Evolutionary conservation across 805 yeast genomes (phyloP), one percentile per base, ranked within the genome.

Genomic region (Saturnispora besseyi): DNA sequence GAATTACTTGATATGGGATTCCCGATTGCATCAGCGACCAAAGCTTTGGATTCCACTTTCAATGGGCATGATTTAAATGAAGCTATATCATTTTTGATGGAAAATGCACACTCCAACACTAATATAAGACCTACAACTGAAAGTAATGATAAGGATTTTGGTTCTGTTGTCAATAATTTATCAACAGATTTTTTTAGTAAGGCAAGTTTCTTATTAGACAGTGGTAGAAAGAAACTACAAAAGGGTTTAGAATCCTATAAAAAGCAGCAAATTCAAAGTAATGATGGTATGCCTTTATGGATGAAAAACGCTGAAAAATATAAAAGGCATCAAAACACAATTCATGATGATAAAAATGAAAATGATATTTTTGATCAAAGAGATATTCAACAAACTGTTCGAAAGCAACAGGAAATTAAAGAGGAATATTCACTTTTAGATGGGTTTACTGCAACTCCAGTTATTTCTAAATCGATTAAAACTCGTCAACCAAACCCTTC

Each of bases 1-100:
- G 85, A 80, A 56, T 69, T 87, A 41, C 65, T 85, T 2, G 93
- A 87, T 52, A 87, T 87, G 79, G 96, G 96, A 2, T 87, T 87
- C 58, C 64, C 82, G 1, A 67, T 76, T 1, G 81, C 78, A 2
- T 76, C 72, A 47, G 80, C 93, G 4, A 74, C 71, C 26, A 65
- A 67, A 2, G 95, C 95, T 0, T 69, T 87, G 34, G 72, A 65
- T 7, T 65, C 70, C 43, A 77, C 82, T 0, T 62, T 60, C 1
- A 59, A 67, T 32, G 87, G 89, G 0, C 61, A 73, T 5, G 78
- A 84, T 55, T 69, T 86, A 8, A 77, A 82, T 51, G 73, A 69
- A 24, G 89, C 95, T 30, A 83, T 86, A 21, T 78, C 79, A 45
- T 76, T 67, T 55, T 69, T 87, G 33, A 82, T 87, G 84, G 72